Base-by-base conservation (phyloP, 345 rosid species). In the Populus davidiana region DNA sequence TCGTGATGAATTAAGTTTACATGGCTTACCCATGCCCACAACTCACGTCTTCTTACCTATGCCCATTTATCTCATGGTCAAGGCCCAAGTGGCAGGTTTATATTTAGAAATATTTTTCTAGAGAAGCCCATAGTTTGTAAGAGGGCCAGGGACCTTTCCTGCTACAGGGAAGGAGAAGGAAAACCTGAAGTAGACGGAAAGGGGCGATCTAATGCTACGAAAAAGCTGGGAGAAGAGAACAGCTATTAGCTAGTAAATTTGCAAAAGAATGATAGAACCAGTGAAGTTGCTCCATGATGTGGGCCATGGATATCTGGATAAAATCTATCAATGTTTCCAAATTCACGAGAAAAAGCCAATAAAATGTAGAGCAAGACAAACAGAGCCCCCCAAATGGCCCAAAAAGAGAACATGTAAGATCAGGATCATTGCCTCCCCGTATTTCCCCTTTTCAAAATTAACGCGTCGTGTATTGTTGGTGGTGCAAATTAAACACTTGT, bases 311-410 rank as follows among this genome's bases (percentile, higher is more conserved):
- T 49, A 83, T 83, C 84, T 61, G 49, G 33, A 35, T 12, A 31
- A 83, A 79, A 78, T 85, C 86, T 50, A 25, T 36, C 9, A 3
- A 47, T 70, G 83, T 62, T 70, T 33, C 75, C 64, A n/a, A 38
- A 25, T 65, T 25, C 17, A 64, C 9, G 25, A 79, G 44, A 63
- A 75, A 84, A 69, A 79, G 78, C 76, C 83, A 80, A 73, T 47
- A 56, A 56, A 21, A 72, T 67, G 43, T 38, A 69, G 77, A 75
- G 56, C 21, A 72, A 81, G 82, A 78, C 84, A 84, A 77, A 2
- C 10, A 50, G 75, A 81, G 73, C 5, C 77, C 68, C 61, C 81
- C 72, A 69, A 64, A 69, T 54, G 21, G 43, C 35, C 68, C 5
- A 50, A 50, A 71, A 71, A 50, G 64, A 50, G n/a, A 31, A 4